Evolutionary conservation across 2,329 filamentous ascomycete genomes (phyloP), one percentile per base, ranked within the genome.

Genomic region (Ophiocordyceps camponoti-saundersi): DNA sequence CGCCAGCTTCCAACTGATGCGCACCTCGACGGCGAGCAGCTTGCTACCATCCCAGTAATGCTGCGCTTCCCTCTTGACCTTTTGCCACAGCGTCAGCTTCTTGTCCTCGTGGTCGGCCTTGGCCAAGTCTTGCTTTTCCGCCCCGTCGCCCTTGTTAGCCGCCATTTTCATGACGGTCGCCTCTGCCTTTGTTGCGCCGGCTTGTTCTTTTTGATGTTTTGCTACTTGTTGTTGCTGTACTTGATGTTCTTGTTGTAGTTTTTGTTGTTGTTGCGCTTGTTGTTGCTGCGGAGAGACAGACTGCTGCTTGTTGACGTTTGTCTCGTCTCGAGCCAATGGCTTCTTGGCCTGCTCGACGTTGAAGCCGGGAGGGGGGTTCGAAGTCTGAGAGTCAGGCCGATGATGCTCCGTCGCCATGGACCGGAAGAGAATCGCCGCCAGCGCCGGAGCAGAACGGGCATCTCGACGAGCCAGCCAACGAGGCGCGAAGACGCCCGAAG

Each of bases 11-110:
- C 84, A 86, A 63, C 90, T 96, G 62, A 98, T 98, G 65, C 72
- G 86, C 60, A 96, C 80, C 67, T 98, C 92, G 2, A 87, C 85
- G 21, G 82, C 89, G 54, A 98, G 71, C 57, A 98, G 72, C 67
- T 98, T 98, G 26, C 88, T 96, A 50, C 92, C 92, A 65, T 98
- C 92, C 90, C 92, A 96, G 69, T 98, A 98, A 64, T 98, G 92
- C 51, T 82, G 79, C 15, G 73, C 74, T 65, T 98, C 92, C 64
- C 93, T 89, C 74, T 95, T 98, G 59, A 98, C 80, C 68, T 89
- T 94, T 63, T 96, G 85, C 65, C 79, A 82, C 1, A 96, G 45
- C 0, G 89, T 95, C 65, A 95, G 67, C 61, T 95, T 95, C 70
- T 89, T 87, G 56, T 82, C 75, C 51, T 85, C 80, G 63, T 85